Evolutionary conservation across 1,139 yeast genomes (phyloP), one percentile per base, ranked within the genome.

Genomic region (Geotrichum klebahnii): DNA sequence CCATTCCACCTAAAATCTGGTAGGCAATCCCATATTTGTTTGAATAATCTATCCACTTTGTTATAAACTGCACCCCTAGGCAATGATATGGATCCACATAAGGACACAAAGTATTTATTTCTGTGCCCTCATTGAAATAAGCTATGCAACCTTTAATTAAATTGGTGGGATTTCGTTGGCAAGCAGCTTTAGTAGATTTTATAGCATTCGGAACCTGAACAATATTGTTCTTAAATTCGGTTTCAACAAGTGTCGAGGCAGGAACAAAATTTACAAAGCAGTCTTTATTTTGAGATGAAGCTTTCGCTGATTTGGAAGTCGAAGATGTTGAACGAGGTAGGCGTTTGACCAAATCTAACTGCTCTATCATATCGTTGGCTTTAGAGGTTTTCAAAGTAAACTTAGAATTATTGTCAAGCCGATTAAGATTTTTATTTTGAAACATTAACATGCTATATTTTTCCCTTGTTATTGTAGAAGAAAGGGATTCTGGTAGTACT

Each of bases 31-130:
- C 99, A 67, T 90, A 95, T 64, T 86, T 88, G 70, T 90, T 89
- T 36, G 96, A 86, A 66, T 92, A 92, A 67, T 94, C 98, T 28
- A 94, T 97, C 99, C 99, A 94, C 66, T 90, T 90, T 56, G 95
- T 84, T 46, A 92, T 83, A 55, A 87, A 79, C 8, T 62, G 43
- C 5, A 46, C 45, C 12, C 40, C 36, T 1, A 52, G 54, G 10
- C 5, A 31, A 32, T 48, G 44, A 20, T 34, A 28, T 8, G 29
- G 23, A 28, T 45, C 48, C 3, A 34, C 39, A 20, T 32, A 23
- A 9, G 44, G 46, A 23, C 17, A 10, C 22, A 19, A 10, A 3
- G 34, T 38, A 10, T 34, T 23, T 20, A 32, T 3, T 23, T 12
- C 8, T 10, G 23, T 22, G 3, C 24, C 24, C 22, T 28, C 19